Conservation (phyloP, 2,329 filamentous ascomycete genomes). For the Fusarium siculi region DNA sequence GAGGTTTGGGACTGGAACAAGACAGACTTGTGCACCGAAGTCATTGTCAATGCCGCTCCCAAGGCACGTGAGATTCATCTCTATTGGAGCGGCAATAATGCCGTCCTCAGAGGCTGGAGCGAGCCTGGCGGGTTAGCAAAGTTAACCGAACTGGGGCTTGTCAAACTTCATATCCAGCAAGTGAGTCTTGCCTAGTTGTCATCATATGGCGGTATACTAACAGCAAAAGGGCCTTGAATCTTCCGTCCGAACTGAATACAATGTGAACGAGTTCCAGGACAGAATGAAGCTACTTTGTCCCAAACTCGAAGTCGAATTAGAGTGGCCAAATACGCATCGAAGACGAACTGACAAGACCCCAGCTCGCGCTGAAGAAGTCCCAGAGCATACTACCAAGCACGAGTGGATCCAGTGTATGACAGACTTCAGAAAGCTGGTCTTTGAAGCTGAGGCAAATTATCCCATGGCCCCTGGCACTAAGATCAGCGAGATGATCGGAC, state of each 20-base stretch:
- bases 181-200: background rate
- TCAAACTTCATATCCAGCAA: background rate
- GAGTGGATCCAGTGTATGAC: constrained; percentile 45
- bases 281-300: background rate
- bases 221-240: background rate
- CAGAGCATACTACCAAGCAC: constrained; percentile 33
- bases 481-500: constrained; percentile 20
- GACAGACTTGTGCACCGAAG: constrained; percentile 13
- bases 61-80: background rate
- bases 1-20: constrained; percentile 22
- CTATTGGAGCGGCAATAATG: constrained; percentile 15
- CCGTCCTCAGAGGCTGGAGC: constrained; percentile 14
- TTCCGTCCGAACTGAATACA: background rate
- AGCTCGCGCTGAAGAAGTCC: constrained; percentile 10
- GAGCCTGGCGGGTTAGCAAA: background rate
- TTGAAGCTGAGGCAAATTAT: constrained; percentile 31
- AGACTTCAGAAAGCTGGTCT: constrained; percentile 32
- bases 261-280: background rate
- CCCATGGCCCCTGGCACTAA: background rate
- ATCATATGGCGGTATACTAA: rapidly evolving
- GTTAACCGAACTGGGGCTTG: background rate
- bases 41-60: background rate
- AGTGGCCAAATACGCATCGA: background rate
- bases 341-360: background rate
- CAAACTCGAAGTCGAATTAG: background rate